A percentile compares a stretch with the other conserved stretches of the same genome.
Evolutionary conservation across 1,139 yeast genomes (phyloP).

Genomic region (Blastobotrys proliferans): DNA sequence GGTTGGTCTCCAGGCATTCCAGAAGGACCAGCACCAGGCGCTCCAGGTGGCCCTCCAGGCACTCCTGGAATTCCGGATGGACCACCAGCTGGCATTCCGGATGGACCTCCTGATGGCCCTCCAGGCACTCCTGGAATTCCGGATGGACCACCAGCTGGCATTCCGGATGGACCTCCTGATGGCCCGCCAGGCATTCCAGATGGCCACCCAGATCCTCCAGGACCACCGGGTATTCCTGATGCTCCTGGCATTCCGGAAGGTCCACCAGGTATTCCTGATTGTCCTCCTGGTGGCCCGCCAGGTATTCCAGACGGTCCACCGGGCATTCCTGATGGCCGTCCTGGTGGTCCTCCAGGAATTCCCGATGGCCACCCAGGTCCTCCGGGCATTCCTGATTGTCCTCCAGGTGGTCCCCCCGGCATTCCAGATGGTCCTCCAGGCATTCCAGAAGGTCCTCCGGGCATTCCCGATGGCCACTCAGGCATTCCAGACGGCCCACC

Average conservation of each 20-base stretch:
- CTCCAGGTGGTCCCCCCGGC: too few species aligned
- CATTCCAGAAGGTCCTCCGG: background rate
- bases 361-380: constrained; percentile 11
- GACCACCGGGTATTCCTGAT: too few species aligned
- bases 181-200: background rate
- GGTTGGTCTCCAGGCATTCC: constrained; percentile 6
- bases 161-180: background rate
- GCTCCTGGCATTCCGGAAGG: constrained; percentile 8
- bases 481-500: background rate
- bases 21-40: constrained; percentile 1
- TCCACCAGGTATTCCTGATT: constrained; percentile 4
- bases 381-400: constrained; percentile 7
- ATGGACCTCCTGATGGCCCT: background rate
- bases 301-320: too few species aligned
- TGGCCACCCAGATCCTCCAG: constrained; percentile 3
- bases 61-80: too few species aligned
- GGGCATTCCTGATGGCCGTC: too few species aligned
- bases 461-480: background rate
- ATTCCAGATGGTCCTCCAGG: too few species aligned
- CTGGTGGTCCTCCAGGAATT: constrained; percentile 7
- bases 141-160: background rate
- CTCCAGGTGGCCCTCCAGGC: too few species aligned
- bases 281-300: constrained; percentile 14
- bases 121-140: background rate
- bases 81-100: background rate